Evolutionary conservation across 2,329 filamentous ascomycete genomes (phyloP), one percentile per base, ranked within the genome.

Genomic region (Pyrenochaeta sp.): DNA sequence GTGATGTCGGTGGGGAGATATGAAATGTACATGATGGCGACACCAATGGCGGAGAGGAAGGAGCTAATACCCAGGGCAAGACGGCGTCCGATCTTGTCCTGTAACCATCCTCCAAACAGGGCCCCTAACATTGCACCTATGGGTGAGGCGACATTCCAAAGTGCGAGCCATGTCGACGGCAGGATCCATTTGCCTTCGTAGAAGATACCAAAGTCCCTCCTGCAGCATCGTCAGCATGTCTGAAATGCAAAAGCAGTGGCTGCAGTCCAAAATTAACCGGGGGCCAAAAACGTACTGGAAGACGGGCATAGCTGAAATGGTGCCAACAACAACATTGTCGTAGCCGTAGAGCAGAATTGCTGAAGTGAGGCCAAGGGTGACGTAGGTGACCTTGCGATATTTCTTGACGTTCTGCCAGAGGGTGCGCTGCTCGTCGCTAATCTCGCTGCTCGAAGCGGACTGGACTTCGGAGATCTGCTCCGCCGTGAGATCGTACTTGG

Each of bases 401-500:
- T 57, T 66, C 43, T 64, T 63, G n/a, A 61, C 43, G 23, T 63
- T 62, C 41, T 64, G 58, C 63, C 61, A 67, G 4, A 67, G 44
- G 6, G 60, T 55, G 23, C 51, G 53, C 11, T 51, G 40, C 36
- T 55, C 49, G 29, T 67, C 63, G 37, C 43, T 29, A 2, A 20
- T 40, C 41, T 51, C 9, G 23, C 28, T 27, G 15, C 35, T 24
- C 13, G 54, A 18, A 11, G 30, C 31, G 20, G 37, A 47, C 26
- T 48, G 21, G 17, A 56, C 37, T 28, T 55, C 44, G n/a, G 37
- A 40, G 11, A 58, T 47, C 9, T 48, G 48, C 18, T 57, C 48
- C 6, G 29, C 41, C 6, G 32, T 13, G n/a, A 27, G 32, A 26
- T 30, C 37, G 13, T 46, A 34, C 22, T 53, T 49, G 15, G 28